Base-by-base conservation (phyloP, 371 early-diverging fungal genomes). In the Antonospora locustae region DNA sequence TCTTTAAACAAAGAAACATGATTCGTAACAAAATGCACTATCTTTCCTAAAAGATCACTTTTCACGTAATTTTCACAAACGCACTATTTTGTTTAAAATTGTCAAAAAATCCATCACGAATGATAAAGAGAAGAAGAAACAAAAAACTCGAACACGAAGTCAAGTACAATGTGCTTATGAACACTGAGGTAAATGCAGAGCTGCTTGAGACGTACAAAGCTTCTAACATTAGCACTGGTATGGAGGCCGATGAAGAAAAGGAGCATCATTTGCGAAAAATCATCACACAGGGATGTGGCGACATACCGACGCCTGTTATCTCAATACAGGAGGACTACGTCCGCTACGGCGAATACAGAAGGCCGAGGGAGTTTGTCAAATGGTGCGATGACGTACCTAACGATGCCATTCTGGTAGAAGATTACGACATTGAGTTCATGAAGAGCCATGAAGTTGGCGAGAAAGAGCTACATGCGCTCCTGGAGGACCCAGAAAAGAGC, bases 241-340 rank as follows among this genome's bases (percentile, higher is more conserved):
- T 69, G 65, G 69, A 69, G 40, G 69, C 59, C 5, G 65, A 69
- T 14, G 69, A 69, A 44, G 65, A 69, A 40, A 65, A 69, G 50
- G 69, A 69, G 50, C 28, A 54, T n/a, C 69, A 69, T 19, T 40
- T 69, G 20, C 62, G 61, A 52, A 44, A 55, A 28, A 47, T 65
- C 25, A 64, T 69, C 5, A 37, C 41, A 23, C 49, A 44, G 9
- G 58, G 27, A 39, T 43, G 28, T 17, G 54, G 37, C 7, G 34
- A 36, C 7, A 69, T 69, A 20, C 65, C 65, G 1, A 29, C 62
- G 24, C 69, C 69, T n/a, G 55, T 61, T n/a, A 58, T 69, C 24
- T 22, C 16, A 20, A 32, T 61, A 16, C 45, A 56, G 3, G 39
- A 50, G 4, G 51, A 59, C 45, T 20, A 12, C 20, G 36, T 27